Percentiles rank a stretch among this genome's conserved stretches.
Evolutionary conservation across 169 alveolate genomes (phyloP).

Genomic region (Babesia sp.): DNA sequence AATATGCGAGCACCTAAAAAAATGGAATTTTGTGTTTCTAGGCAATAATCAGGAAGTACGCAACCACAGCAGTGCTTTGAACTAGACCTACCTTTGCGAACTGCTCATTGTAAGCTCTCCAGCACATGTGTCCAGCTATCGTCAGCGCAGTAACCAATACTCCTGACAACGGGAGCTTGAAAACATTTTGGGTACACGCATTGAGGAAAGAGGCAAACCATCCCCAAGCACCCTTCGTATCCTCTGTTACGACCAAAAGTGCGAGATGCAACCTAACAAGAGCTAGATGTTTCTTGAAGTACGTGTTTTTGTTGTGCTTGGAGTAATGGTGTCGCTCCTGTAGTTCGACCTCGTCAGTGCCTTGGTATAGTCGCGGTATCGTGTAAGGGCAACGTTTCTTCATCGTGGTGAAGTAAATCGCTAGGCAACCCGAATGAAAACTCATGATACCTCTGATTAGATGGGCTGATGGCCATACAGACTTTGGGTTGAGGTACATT

Average conservation of each 20-base stretch:
- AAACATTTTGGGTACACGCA: slow-evolving; percentile 34
- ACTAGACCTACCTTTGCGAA: slow-evolving; percentile 46
- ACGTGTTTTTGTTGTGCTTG: slow-evolving; percentile 1
- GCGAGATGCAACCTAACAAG: slow-evolving; percentile 47
- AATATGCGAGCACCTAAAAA: background rate
- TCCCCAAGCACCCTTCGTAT: slow-evolving; percentile 33
- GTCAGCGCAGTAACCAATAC: slow-evolving; percentile 35
- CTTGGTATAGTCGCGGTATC: slow-evolving; percentile 39
- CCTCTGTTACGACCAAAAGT: slow-evolving; percentile 39
- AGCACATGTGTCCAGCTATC: slow-evolving; percentile 14
- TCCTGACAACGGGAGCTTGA: slow-evolving; percentile 40
- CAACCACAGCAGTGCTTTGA: background rate
- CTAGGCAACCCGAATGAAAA: background rate
- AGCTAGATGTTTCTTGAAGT: slow-evolving; percentile 14
- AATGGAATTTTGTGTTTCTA: background rate
- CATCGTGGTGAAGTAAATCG: slow-evolving; percentile 7
- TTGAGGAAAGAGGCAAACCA: slow-evolving; percentile 53
- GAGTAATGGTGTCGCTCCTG: slow-evolving; percentile 18
- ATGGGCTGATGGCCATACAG: slow-evolving; percentile 67
- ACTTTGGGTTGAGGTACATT: slow-evolving; percentile 60
- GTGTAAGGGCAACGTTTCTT: background rate
- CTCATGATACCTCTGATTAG: slow-evolving; percentile 27
- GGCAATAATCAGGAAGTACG: background rate
- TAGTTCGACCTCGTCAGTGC: slow-evolving; percentile 9
- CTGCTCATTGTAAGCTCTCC: slow-evolving; percentile 34